Base-by-base conservation (phyloP, 1,284 basidiomycete species). In the Apiotrichum gracile region DNA sequence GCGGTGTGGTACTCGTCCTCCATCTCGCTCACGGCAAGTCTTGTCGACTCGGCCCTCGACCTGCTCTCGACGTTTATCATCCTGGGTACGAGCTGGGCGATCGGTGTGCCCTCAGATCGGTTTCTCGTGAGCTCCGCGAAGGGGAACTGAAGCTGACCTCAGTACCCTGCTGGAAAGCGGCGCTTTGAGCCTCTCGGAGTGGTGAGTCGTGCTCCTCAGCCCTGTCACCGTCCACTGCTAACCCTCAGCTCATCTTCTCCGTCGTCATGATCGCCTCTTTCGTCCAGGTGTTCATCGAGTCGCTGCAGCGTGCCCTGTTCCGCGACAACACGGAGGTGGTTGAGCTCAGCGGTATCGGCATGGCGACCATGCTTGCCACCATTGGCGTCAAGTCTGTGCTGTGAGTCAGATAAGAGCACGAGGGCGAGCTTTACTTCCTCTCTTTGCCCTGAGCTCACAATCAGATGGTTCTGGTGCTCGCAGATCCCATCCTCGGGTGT, bases 181-280 rank as follows among this genome's bases (percentile, higher is more conserved):
- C 66, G 79, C 4, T 77, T 80, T 44, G 78, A 79, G 60, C 77
- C 77, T 7, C 65, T 78, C 13, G 78, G 77, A 17, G 70, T 75
- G 47, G 68, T 74, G 27, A 35, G 68, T 65, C 16, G 14, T 5
- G 35, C 59, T n/a, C n/a, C n/a, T n/a, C n/a, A n/a, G 64, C 0
- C 51, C 63, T 39, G 63, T 60, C n/a, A 71, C 74, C 19, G 61
- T 72, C 41, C 67, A 5, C 21, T 26, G 6, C 16, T 41, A 56
- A 10, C 51, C 37, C 3, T 7, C 51, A 73, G 71, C 68, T 76
- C 52, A 68, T 81, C 55, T 82, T 82, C 61, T 76, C 77, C n/a
- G 79, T 82, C n/a, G 75, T 78, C 34, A 81, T 81, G 80, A 80
- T 81, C 45, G 73, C 78, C 0, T 78, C 74, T 3, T 79, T 78